phyloP scores from a whole-genome alignment of 345 rosid genomes.

The Euphorbia tirucalli region DNA sequence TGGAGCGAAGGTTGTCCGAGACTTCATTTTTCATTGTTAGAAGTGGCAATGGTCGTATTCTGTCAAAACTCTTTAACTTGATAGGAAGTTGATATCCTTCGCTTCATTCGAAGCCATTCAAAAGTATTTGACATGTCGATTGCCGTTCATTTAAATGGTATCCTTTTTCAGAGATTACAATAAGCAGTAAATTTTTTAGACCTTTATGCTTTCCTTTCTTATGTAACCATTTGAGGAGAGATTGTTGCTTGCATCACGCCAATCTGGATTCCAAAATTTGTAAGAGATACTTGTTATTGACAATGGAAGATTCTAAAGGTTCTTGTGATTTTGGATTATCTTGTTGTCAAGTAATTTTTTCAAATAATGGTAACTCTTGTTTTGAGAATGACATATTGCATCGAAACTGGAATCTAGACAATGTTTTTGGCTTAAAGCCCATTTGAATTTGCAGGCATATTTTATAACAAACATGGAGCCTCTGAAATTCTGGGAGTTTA shows the following conservation, averaged over 20 bases:
- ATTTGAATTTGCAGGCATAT: conserved; percentile 62
- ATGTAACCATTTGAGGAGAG: background rate
- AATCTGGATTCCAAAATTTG: background rate
- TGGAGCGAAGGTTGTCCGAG: background rate
- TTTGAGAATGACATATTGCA: background rate
- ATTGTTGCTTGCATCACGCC: background rate
- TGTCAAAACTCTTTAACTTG: background rate
- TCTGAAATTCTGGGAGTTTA: conserved; percentile 89
- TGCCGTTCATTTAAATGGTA: background rate
- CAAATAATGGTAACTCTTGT: background rate
- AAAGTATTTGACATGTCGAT: conserved; percentile 2
- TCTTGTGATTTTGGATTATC: too few relatives aligned
- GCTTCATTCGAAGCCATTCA: background rate
- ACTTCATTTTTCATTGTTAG: background rate
- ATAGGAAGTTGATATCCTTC: background rate
- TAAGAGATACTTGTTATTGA: background rate
- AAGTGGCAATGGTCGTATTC: background rate
- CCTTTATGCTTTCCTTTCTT: background rate
- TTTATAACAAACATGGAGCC: conserved; percentile 92
- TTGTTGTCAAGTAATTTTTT: background rate
- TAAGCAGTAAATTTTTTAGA: background rate
- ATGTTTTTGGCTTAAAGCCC: conserved; percentile 17
- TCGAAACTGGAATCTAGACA: conserved; percentile 4
- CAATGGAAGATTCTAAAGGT: background rate
- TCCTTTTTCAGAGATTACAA: background rate